These are phyloP conservation scores for Senna siamea DNA, from an alignment of 306 rosid species.

Conservation along the genomic window DNA sequence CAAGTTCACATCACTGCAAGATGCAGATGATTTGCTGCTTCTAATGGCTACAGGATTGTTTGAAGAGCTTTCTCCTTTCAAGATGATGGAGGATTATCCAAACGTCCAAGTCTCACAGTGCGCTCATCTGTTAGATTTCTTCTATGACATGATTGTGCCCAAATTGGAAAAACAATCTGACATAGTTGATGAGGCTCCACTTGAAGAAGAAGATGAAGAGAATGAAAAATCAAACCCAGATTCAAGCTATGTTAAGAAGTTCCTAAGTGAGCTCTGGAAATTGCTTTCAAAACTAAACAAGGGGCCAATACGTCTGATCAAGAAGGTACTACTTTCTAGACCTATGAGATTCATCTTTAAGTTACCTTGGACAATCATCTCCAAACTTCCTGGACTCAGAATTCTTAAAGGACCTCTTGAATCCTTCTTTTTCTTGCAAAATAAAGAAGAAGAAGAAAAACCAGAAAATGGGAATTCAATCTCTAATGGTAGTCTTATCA, in stretches of 20 bases:
- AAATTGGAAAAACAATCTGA: slow-evolving; percentile 33
- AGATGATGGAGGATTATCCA: slow-evolving; percentile 45
- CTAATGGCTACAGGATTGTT: slow-evolving; percentile 64
- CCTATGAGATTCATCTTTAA: slow-evolving; percentile 53
- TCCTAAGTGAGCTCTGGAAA: slow-evolving; percentile 48
- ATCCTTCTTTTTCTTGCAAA: slow-evolving; percentile 34
- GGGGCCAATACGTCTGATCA: slow-evolving; percentile 51
- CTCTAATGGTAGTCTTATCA: neutral
- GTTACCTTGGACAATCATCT: slow-evolving; percentile 72
- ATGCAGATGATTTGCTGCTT: slow-evolving; percentile 51
- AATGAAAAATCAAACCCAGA: slow-evolving; percentile 32
- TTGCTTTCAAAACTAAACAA: slow-evolving; percentile 56
- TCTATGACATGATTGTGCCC: slow-evolving; percentile 63
- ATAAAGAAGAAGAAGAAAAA: no score
- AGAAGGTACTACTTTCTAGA: slow-evolving; percentile 54
- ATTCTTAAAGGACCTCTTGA: slow-evolving; percentile 44
- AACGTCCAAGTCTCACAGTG: slow-evolving; percentile 49
- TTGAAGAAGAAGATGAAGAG: slow-evolving; percentile 25
- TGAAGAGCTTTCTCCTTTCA: slow-evolving; percentile 70
- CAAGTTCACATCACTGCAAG: slow-evolving; percentile 48
- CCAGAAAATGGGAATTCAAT: neutral
- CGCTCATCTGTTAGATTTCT: slow-evolving; percentile 68
- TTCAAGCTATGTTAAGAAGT: slow-evolving; percentile 37
- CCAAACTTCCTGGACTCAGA: slow-evolving; percentile 57
- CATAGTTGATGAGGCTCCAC: slow-evolving; percentile 39